Evolutionary conservation across 108 stramenopile genomes (phyloP), one percentile per base, ranked within the genome.

Genomic region (Nitzschia palea): DNA sequence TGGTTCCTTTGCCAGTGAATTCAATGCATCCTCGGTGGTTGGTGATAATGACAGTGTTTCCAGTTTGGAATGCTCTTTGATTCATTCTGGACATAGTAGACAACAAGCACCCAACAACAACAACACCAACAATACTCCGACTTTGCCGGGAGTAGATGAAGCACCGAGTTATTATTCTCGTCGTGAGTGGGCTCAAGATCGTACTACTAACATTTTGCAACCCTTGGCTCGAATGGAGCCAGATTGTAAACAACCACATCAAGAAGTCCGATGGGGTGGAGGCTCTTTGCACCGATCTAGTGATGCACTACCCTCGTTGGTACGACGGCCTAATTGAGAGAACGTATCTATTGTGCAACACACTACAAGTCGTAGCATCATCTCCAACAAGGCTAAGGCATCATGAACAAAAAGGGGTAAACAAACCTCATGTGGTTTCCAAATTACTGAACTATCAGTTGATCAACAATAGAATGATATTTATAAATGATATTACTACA

Each of bases 1-100:
- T 20, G 47, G 47, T 4, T 48, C 47, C 47, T 48, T 48, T 18
- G 47, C 47, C 47, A 48, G 47, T 20, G 47, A 48, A 20, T 48
- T 48, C 47, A 48, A 48, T 48, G 47, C 15, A 48, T 48, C 47
- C 18, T 20, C 18, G 18, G 47, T 48, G 4, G 47, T 5, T 20
- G 18, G 4, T 18, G 47, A 48, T 18, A 20, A 48, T 48, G 37
- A 40, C 37, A 48, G 47, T 20, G 47, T 48, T 20, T 48, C 47
- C 4, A 48, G 47, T 20, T 48, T 48, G 47, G 47, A 48, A 20
- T 48, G 47, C 47, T 48, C 47, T 4, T 4, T 48, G 4, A 10
- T 48, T 4, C 15, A 48, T 20, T 48, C 47, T 18, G 18, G 22
- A 18, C 47, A 48, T 20, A 48, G 47, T 20, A 48, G 10, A 40